These are phyloP conservation scores for Colletotrichum echinochloae DNA, from an alignment of 2,329 filamentous ascomycete species.

Conservation along the genomic window DNA sequence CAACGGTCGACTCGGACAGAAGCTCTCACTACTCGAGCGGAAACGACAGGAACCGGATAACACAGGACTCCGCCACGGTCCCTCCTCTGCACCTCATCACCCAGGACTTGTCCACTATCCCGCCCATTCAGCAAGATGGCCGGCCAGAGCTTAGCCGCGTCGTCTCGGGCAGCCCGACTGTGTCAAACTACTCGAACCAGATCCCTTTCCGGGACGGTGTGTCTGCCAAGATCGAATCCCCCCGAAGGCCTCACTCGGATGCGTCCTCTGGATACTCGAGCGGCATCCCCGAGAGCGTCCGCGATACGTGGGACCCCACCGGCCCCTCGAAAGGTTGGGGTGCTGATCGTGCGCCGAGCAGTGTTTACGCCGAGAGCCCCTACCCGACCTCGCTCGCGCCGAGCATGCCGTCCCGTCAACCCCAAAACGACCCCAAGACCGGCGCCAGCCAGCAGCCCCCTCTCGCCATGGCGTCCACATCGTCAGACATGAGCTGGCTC, in stretches of 20 bases:
- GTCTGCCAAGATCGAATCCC: slow-evolving; percentile 67
- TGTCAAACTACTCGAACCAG: slow-evolving; percentile 68
- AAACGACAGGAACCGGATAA: slow-evolving; percentile 57
- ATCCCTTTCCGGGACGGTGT: slow-evolving; percentile 68
- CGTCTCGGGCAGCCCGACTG: slow-evolving; percentile 75
- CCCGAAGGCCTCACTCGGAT: slow-evolving; percentile 59
- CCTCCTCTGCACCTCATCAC: slow-evolving; percentile 73
- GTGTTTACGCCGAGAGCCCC: slow-evolving; percentile 60
- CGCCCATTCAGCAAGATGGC: slow-evolving; percentile 74
- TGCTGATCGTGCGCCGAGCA: slow-evolving; percentile 63
- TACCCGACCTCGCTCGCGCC: slow-evolving; percentile 58
- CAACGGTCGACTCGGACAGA: slow-evolving; percentile 65
- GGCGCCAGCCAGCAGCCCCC: slow-evolving; percentile 63
- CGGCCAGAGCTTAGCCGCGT: slow-evolving; percentile 74
- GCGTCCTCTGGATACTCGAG: slow-evolving; percentile 71
- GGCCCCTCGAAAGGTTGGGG: slow-evolving; percentile 61
- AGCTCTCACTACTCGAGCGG: slow-evolving; percentile 67
- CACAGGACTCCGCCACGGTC: slow-evolving; percentile 76
- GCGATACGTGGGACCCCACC: slow-evolving; percentile 67
- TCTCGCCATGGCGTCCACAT: slow-evolving; percentile 61
- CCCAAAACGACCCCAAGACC: slow-evolving; percentile 43
- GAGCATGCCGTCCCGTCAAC: slow-evolving; percentile 49
- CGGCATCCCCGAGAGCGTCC: slow-evolving; percentile 73
- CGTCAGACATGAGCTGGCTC: slow-evolving; percentile 83
- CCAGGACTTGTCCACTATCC: slow-evolving; percentile 75